Percentiles rank a stretch among this genome's conserved stretches.
Conservation (phyloP, 192 early-diverging fungal species). For the Gamsiella multidivaricata region DNA sequence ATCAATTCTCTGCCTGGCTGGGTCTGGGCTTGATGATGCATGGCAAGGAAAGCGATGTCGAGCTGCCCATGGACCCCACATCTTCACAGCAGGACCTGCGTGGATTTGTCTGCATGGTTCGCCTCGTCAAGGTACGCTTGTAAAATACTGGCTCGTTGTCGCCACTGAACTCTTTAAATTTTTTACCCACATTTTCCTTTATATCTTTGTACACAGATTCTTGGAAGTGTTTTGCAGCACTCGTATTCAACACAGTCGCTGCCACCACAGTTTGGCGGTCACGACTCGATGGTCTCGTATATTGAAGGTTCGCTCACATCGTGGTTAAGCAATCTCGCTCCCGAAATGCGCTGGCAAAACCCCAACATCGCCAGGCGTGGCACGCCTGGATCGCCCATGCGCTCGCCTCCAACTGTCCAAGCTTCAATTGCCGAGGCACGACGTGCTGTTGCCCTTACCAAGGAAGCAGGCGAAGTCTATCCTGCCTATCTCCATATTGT, state of each 20-base stretch:
- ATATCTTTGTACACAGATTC: slow-evolving; percentile 16
- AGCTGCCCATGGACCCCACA: slow-evolving; percentile 35
- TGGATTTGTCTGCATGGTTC: slow-evolving; percentile 47
- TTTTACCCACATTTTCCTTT: not conserved
- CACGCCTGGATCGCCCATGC: slow-evolving; percentile 36
- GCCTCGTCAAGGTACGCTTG: slow-evolving; percentile 43
- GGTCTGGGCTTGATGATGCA: slow-evolving; percentile 51
- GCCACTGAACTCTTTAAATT: not conserved
- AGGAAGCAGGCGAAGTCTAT: slow-evolving; percentile 38
- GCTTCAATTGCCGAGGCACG: slow-evolving; percentile 21
- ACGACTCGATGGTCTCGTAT: slow-evolving; percentile 51
- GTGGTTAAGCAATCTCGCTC: slow-evolving; percentile 49
- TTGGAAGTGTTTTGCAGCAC: slow-evolving; percentile 51
- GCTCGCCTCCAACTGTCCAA: slow-evolving; percentile 21
- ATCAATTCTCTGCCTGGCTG: slow-evolving; percentile 51
- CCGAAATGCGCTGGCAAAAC: slow-evolving; percentile 53
- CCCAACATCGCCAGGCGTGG: slow-evolving; percentile 26
- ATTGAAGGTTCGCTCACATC: slow-evolving; percentile 51
- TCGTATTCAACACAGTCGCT: slow-evolving; percentile 49
- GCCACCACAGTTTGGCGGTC: slow-evolving; percentile 50
- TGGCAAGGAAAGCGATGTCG: slow-evolving; percentile 49
- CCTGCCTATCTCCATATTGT: slow-evolving; percentile 53
- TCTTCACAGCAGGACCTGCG: slow-evolving; percentile 39
- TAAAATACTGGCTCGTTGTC: not conserved
- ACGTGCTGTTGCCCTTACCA: slow-evolving; percentile 22